phyloP scores from a whole-genome alignment of 495 filamentous ascomycete genomes.

The Aspergillus cristatus region DNA sequence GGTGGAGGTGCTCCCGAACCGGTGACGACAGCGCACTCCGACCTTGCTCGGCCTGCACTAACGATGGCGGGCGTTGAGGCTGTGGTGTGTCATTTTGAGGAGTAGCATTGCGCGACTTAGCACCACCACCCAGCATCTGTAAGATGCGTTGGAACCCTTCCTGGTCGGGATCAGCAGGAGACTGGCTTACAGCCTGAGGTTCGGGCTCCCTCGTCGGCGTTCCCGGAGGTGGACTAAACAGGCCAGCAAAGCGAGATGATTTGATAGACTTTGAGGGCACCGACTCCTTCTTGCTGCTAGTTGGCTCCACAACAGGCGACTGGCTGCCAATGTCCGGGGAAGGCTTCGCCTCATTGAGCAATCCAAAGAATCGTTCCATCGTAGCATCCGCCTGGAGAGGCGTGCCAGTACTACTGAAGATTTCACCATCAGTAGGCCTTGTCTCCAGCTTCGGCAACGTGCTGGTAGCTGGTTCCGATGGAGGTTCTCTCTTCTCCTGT shows the following conservation, averaged over 20 bases:
- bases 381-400: slow-evolving; percentile 49
- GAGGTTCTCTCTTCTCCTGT: slow-evolving; percentile 39
- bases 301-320: slow-evolving; percentile 19
- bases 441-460: slow-evolving; percentile 21
- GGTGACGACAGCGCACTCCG: slow-evolving; percentile 28
- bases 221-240: slow-evolving; percentile 63
- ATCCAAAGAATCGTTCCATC: slow-evolving; percentile 74
- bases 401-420: slow-evolving; percentile 25
- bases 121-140: slow-evolving; percentile 60
- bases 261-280: slow-evolving; percentile 33
- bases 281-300: slow-evolving; percentile 17
- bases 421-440: slow-evolving; percentile 28
- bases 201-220: slow-evolving; percentile 45
- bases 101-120: slow-evolving; percentile 31
- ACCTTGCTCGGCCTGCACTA: slow-evolving; percentile 25
- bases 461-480: slow-evolving; percentile 16
- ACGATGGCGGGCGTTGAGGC: slow-evolving; percentile 18
- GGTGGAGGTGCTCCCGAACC: slow-evolving; percentile 22
- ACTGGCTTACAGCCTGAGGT: slow-evolving; percentile 17
- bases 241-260: slow-evolving; percentile 73
- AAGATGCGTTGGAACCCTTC: slow-evolving; percentile 84
- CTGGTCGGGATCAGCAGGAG: slow-evolving; percentile 56
- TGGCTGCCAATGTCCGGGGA: slow-evolving; percentile 15
- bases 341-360: slow-evolving; percentile 45
- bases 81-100: slow-evolving; percentile 27